Conservation (phyloP, 2,329 filamentous ascomycete species). For the Sporothrix brunneoviolacea region DNA sequence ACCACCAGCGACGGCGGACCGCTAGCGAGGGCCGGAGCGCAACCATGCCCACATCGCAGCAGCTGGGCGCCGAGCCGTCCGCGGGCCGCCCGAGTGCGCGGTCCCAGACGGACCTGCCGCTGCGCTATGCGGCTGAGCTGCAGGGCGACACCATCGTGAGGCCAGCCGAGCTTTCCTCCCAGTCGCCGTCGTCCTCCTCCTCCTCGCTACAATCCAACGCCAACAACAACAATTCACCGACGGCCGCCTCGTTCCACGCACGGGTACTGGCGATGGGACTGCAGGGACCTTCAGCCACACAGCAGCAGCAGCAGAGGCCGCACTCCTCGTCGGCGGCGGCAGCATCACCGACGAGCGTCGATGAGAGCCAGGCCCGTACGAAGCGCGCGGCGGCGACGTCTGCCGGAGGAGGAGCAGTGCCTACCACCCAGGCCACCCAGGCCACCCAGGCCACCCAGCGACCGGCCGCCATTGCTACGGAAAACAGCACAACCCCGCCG, state of each 20-base stretch:
- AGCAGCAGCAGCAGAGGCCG: not conserved
- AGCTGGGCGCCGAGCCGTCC: conserved; percentile 17
- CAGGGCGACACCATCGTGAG: not conserved
- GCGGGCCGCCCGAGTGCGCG: conserved; percentile 45
- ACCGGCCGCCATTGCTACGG: not conserved
- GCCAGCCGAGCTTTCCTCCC: conserved; percentile 2
- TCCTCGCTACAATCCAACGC: conserved; percentile 1
- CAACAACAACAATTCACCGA: not conserved
- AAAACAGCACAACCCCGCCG: not conserved
- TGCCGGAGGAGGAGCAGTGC: not conserved
- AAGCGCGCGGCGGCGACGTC: not conserved
- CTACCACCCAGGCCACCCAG: too few species aligned
- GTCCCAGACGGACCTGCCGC: conserved; percentile 59
- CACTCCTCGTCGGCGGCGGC: not conserved
- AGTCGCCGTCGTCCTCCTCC: conserved; percentile 10
- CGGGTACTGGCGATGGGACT: conserved; percentile 20
- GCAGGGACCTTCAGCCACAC: not conserved
- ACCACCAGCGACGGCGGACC: conserved; percentile 39
- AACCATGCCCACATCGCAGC: conserved; percentile 41
- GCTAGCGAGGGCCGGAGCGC: conserved; percentile 50
- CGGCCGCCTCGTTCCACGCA: conserved; percentile 28
- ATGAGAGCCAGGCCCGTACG: not conserved
- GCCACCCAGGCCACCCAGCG: too few species aligned
- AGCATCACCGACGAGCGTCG: not conserved
- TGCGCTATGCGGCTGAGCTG: conserved; percentile 29